phyloP scores from a whole-genome alignment of 1,284 basidiomycete species.

The Phellinidium pouzarii region DNA sequence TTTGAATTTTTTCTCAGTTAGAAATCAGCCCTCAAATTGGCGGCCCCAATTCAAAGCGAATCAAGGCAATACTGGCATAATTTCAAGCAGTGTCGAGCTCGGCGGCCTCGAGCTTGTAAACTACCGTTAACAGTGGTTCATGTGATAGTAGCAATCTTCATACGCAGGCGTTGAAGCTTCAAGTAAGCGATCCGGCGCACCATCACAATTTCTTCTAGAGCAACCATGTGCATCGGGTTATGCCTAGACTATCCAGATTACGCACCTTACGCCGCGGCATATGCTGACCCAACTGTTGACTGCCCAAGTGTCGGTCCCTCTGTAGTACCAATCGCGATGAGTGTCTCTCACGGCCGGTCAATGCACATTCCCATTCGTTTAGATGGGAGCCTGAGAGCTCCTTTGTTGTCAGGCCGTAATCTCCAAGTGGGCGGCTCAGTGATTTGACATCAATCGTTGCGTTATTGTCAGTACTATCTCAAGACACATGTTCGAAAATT shows the following conservation, averaged over 20 bases:
- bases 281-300: conserved; percentile 10
- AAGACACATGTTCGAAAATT: conserved; percentile 14
- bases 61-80: too few species aligned
- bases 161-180: not conserved
- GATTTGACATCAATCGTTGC: conserved; percentile 61
- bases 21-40: too few species aligned
- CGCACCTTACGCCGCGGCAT: conserved; percentile 51
- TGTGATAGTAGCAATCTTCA: too few species aligned
- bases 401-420: conserved; percentile 67
- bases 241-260: conserved; percentile 73
- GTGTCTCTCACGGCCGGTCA: conserved; percentile 50
- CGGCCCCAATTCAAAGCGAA: too few species aligned
- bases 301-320: too few species aligned
- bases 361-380: conserved; percentile 59
- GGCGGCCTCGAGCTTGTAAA: too few species aligned
- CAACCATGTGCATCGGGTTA: conserved; percentile 65
- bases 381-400: conserved; percentile 26
- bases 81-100: too few species aligned
- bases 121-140: too few species aligned
- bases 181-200: not conserved
- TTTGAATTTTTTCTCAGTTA: too few species aligned
- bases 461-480: conserved; percentile 70
- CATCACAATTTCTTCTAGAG: not conserved
- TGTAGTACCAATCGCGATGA: conserved; percentile 77
- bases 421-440: conserved; percentile 65